These are phyloP conservation scores for Dianthus caryophyllus DNA, from an alignment of 148 eudicot genomes.

Conservation along the genomic window DNA sequence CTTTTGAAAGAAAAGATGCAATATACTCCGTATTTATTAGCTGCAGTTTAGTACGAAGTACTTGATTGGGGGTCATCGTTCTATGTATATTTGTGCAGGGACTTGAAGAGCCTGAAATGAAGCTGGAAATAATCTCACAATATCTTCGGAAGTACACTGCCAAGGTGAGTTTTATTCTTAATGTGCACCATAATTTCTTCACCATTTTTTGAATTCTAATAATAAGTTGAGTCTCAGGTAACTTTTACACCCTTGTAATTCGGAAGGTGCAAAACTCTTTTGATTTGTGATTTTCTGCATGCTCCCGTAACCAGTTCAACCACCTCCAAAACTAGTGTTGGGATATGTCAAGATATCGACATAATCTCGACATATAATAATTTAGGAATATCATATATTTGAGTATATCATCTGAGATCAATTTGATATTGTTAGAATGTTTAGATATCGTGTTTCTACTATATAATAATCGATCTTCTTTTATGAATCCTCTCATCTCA, in stretches of 20 bases:
- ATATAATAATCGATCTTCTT: too few relatives aligned
- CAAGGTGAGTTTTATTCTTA: conserved; percentile 43
- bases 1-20: not conserved
- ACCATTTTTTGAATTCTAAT: too few relatives aligned
- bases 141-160: conserved; percentile 70
- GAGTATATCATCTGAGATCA: too few relatives aligned
- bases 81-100: conserved; percentile 43
- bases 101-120: conserved; percentile 62
- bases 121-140: conserved; percentile 65
- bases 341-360: too few relatives aligned
- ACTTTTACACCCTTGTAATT: not conserved
- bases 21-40: not conserved
- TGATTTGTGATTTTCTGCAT: not conserved
- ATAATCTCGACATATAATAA: too few relatives aligned
- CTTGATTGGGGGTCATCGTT: not conserved
- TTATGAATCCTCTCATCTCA: too few relatives aligned
- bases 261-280: not conserved
- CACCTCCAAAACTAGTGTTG: too few relatives aligned
- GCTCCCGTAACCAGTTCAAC: not conserved
- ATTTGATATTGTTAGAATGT: too few relatives aligned
- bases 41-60: not conserved
- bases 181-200: not conserved
- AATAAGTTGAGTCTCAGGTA: not conserved
- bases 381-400: too few relatives aligned
- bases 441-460: too few relatives aligned